A percentile compares a stretch with the other conserved stretches of the same genome.
These are phyloP conservation scores for Leishmania amazonensis DNA, from an alignment of 208 protist species.

Conservation along the genomic window DNA sequence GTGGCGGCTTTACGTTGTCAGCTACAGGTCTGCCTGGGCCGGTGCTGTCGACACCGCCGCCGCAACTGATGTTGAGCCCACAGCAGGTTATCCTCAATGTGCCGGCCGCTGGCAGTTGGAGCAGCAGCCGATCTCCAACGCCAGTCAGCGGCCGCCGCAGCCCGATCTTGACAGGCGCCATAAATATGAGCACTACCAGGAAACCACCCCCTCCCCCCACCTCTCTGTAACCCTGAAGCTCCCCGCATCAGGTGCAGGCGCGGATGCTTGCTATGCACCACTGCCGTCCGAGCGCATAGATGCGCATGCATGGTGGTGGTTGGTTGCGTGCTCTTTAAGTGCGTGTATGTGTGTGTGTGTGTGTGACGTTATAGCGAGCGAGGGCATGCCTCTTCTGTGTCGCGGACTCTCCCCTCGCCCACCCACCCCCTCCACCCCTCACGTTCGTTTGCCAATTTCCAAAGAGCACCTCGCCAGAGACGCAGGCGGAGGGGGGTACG, in stretches of 20 bases:
- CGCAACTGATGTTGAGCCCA: background rate
- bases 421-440: too few species aligned
- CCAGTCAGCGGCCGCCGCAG: conserved; percentile 7
- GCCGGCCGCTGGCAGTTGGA: background rate
- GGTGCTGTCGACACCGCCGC: background rate
- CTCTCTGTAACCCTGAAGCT: background rate
- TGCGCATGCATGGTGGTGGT: background rate
- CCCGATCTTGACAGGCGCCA: background rate
- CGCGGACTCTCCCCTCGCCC: background rate
- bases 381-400: background rate
- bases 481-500: background rate
- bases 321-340: background rate
- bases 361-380: background rate
- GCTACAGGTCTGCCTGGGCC: background rate
- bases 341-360: background rate
- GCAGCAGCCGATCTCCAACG: conserved; percentile 16
- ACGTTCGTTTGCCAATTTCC: too few species aligned
- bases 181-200: background rate
- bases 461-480: background rate
- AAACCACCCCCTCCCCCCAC: background rate
- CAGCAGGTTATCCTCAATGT: background rate
- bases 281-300: background rate
- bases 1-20: background rate
- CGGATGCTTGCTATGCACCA: background rate
- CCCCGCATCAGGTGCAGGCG: background rate